These are phyloP conservation scores for Austroboletus novae-zelandiae DNA, from an alignment of 1,284 basidiomycete genomes.

Conservation along the genomic window DNA sequence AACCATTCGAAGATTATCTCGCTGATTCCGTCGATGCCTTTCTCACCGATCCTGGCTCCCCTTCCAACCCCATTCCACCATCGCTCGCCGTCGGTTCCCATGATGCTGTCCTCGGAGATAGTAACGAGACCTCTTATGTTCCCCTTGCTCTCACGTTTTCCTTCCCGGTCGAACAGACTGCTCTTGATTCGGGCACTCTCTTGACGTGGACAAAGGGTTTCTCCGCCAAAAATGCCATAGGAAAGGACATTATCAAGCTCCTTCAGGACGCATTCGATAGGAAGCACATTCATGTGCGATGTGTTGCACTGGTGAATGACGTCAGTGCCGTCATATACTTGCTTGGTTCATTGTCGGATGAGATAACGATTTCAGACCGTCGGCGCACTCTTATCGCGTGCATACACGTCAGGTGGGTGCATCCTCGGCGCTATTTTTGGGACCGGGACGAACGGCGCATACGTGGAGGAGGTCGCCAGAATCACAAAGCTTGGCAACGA, in stretches of 20 bases:
- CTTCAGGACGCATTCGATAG: conserved; percentile 92
- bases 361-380: conserved; percentile 65
- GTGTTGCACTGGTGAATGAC: conserved; percentile 95
- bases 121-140: conserved; percentile 50
- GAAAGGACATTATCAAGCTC: conserved; percentile 89
- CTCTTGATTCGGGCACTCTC: conserved; percentile 85
- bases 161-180: conserved; percentile 97
- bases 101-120: conserved; percentile 26
- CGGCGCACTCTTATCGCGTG: conserved; percentile 88
- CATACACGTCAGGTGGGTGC: conserved; percentile 89
- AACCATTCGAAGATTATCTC: conserved; percentile 73
- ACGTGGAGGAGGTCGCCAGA: conserved; percentile 84
- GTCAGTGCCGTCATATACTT: conserved; percentile 45
- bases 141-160: conserved; percentile 93
- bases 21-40: conserved; percentile 95
- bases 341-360: neutral
- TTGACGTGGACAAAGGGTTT: conserved; percentile 99
- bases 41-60: conserved; percentile 63
- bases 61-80: conserved; percentile 42
- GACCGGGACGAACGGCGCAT: conserved; percentile 98
- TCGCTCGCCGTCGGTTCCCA: conserved; percentile 30
- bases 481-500: conserved; percentile 79
- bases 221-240: conserved; percentile 85
- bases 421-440: conserved; percentile 94
- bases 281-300: conserved; percentile 92